Evolutionary conservation across 1,284 basidiomycete species (phyloP).

Genomic region (Retiboletus flavoniger): DNA sequence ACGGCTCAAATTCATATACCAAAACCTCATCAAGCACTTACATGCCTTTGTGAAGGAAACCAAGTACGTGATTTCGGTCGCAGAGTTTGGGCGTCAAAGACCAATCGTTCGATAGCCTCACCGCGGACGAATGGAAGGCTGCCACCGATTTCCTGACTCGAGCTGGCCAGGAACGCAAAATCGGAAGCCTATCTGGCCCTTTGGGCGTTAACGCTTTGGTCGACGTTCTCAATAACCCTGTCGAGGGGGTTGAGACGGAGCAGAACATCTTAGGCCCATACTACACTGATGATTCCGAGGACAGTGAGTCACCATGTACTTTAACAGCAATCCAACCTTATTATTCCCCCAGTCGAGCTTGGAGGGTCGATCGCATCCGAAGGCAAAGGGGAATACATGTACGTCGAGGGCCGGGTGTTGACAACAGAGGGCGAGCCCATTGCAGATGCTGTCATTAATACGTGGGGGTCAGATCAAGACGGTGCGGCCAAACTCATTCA

Average conservation of each 20-base stretch:
- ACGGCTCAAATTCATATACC: slow-evolving; percentile 49
- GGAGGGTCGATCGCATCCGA: slow-evolving; percentile 75
- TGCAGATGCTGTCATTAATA: slow-evolving; percentile 67
- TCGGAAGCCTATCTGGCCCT: slow-evolving; percentile 80
- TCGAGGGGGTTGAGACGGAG: slow-evolving; percentile 64
- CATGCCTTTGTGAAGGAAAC: slow-evolving; percentile 75
- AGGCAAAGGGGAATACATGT: slow-evolving; percentile 81
- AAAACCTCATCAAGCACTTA: slow-evolving; percentile 56
- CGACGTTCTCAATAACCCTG: slow-evolving; percentile 74
- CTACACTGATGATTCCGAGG: slow-evolving; percentile 76
- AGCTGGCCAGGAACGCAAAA: slow-evolving; percentile 81
- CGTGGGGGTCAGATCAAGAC: slow-evolving; percentile 81
- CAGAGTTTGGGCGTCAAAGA: neutral
- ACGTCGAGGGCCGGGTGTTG: slow-evolving; percentile 68
- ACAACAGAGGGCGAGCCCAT: slow-evolving; percentile 70
- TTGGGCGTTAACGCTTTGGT: slow-evolving; percentile 79
- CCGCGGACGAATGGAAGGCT: slow-evolving; percentile 84
- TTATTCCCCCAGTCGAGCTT: slow-evolving; percentile 42
- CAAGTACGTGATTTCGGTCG: slow-evolving; percentile 34
- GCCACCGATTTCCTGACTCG: slow-evolving; percentile 75
- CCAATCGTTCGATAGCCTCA: slow-evolving; percentile 44
- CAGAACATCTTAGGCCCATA: slow-evolving; percentile 83
- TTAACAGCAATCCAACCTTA: neutral
- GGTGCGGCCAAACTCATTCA: neutral
- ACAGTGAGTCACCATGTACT: slow-evolving; percentile 47